Evolutionary conservation across 2,329 filamentous ascomycete species (phyloP).

Genomic region (Fusarium cicatricum): DNA sequence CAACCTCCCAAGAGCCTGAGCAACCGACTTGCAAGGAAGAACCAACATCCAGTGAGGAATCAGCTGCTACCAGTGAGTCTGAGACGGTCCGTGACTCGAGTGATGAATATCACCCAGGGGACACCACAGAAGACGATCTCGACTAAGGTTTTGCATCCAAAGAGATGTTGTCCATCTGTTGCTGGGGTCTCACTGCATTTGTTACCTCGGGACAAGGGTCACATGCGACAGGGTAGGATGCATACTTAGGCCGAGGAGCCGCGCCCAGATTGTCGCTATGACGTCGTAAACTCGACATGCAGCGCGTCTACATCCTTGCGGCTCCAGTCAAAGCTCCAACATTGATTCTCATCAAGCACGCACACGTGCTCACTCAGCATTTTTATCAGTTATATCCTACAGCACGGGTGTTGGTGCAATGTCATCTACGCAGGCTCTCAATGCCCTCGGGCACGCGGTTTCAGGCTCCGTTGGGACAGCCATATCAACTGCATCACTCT

Average conservation of each 20-base stretch:
- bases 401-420: conserved; percentile 22
- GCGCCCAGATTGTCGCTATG: conserved; percentile 20
- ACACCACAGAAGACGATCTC: not conserved
- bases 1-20: not conserved
- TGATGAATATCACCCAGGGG: not conserved
- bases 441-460: conserved; percentile 81
- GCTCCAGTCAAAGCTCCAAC: conserved; percentile 13
- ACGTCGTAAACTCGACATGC: conserved; percentile 23
- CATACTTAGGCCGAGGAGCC: conserved; percentile 23
- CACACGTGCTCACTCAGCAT: conserved; percentile 3
- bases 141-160: not conserved
- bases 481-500: conserved; percentile 79
- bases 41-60: no score
- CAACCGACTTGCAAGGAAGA: not conserved
- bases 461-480: conserved; percentile 82
- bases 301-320: conserved; percentile 16
- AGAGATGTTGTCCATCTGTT: not conserved
- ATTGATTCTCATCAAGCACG: conserved; percentile 12
- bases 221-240: conserved; percentile 24
- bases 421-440: conserved; percentile 57
- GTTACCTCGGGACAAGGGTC: conserved; percentile 25
- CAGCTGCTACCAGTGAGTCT: no score
- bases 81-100: no score
- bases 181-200: not conserved
- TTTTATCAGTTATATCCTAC: not conserved